These are phyloP conservation scores for Cercospora zeina DNA, from an alignment of 2,329 filamentous ascomycete genomes.

Conservation along the genomic window DNA sequence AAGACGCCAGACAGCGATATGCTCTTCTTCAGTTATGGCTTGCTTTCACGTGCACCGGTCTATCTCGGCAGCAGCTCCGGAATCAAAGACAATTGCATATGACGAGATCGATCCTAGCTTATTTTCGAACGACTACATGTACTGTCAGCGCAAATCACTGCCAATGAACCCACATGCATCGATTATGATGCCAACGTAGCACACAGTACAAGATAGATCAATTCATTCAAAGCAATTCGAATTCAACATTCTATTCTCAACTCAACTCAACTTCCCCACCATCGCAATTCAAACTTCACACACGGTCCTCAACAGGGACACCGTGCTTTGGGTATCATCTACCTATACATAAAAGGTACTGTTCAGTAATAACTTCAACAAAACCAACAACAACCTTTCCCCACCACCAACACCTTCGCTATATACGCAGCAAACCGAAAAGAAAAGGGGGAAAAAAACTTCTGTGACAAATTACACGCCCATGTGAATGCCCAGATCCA, in stretches of 20 bases:
- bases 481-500: not conserved
- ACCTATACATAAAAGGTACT: slow-evolving; percentile 11
- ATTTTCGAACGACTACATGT: no score
- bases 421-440: slow-evolving; percentile 3
- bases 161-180: no score
- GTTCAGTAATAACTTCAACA: not conserved
- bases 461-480: not conserved
- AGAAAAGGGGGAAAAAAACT: not conserved
- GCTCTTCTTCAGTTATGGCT: no score
- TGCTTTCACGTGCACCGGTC: no score
- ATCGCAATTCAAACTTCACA: not conserved
- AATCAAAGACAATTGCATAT: no score
- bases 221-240: not conserved
- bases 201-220: not conserved
- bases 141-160: no score
- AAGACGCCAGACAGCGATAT: no score
- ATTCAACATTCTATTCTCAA: not conserved
- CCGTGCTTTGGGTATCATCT: slow-evolving; percentile 13
- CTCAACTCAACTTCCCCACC: not conserved
- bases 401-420: slow-evolving; percentile 8
- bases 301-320: not conserved
- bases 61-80: no score
- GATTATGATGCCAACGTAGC: no score
- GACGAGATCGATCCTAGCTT: no score
- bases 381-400: not conserved